A percentile compares a stretch with the other conserved stretches of the same genome.
These are phyloP conservation scores for peach (Prunus persica) DNA, from an alignment of 306 rosid genomes.

Conservation along the genomic window DNA sequence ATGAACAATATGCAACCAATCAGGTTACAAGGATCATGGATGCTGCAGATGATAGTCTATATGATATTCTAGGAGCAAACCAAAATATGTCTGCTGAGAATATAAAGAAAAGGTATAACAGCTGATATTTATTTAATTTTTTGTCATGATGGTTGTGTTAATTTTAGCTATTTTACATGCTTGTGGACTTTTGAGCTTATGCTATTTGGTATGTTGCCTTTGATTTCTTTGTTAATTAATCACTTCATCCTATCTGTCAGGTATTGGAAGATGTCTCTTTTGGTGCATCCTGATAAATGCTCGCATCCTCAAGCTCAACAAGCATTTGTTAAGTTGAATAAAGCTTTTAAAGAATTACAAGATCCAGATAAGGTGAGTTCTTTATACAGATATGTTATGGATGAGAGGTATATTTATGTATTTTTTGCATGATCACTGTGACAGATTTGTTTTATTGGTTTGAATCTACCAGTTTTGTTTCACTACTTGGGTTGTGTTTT, in stretches of 20 bases:
- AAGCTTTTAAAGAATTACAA: slow-evolving; percentile 86
- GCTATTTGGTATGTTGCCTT: background rate
- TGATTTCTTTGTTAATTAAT: background rate
- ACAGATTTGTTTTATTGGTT: background rate
- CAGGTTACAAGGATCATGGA: slow-evolving; percentile 94
- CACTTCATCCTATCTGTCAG: slow-evolving; percentile 30
- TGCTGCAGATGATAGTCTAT: slow-evolving; percentile 60
- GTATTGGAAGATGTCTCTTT: slow-evolving; percentile 93
- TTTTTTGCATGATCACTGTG: background rate
- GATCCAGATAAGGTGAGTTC: slow-evolving; percentile 61
- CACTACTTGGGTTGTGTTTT: background rate
- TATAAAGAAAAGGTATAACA: slow-evolving; percentile 69
- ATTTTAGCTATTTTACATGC: background rate
- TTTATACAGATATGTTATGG: background rate
- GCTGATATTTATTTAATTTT: background rate
- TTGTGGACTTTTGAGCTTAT: slow-evolving; percentile 1
- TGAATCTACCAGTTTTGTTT: background rate
- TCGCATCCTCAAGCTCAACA: slow-evolving; percentile 92
- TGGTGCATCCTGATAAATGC: slow-evolving; percentile 99
- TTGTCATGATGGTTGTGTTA: background rate
- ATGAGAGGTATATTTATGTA: background rate
- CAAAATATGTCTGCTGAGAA: slow-evolving; percentile 65
- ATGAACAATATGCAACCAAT: slow-evolving; percentile 6
- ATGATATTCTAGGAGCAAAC: slow-evolving; percentile 82
- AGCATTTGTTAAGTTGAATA: slow-evolving; percentile 86